Evolutionary conservation across 768 basidiomycete species (phyloP), one percentile per base, ranked within the genome.

Genomic region (Boletus reticuloceps): DNA sequence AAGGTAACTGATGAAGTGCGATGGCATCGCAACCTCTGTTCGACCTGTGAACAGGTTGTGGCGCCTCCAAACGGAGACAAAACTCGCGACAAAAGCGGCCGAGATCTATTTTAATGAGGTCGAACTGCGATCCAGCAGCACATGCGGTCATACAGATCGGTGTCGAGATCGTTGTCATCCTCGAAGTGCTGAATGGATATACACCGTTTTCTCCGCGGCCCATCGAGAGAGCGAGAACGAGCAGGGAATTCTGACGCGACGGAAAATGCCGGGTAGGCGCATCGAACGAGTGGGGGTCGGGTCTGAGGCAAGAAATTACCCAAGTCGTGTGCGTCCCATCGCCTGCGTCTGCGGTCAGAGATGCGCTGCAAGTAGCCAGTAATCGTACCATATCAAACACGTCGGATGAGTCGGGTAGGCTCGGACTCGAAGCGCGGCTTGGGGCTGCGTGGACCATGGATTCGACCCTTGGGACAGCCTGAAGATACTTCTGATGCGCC

Each of bases 51-150:
- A 17, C 51, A 13, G 20, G 22, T 38, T 47, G 52, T 47, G 53
- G 37, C 25, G 25, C 51, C 31, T 34, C 45, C 39, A 48, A 50
- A 52, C 54, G 34, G 53, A 51, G 44, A 17, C 34, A 42, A 40
- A 50, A 27, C 34, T 12, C 45, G 55, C 10, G 42, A 54, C 51
- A 60, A 61, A 39, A 52, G 37, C 41, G 37, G n/a, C 64, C 64
- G 55, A 56, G 55, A 54, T 63, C 48, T 36, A 48, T 29, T 36
- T 51, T 40, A 36, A 14, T 29, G 42, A 47, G 48, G 53, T n/a
- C 20, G 7, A 17, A 40, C 27, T 20, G 40, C 22, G 32, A 38
- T 34, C 11, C 38, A 47, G 31, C 5, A 31, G 25, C 12, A 32
- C n/a, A 32, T 20, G 13, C 1, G 37, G 37, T 1, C 6, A 45